Evolutionary conservation across 2,329 filamentous ascomycete species (phyloP).

Genomic region (Fusarium sp.): DNA sequence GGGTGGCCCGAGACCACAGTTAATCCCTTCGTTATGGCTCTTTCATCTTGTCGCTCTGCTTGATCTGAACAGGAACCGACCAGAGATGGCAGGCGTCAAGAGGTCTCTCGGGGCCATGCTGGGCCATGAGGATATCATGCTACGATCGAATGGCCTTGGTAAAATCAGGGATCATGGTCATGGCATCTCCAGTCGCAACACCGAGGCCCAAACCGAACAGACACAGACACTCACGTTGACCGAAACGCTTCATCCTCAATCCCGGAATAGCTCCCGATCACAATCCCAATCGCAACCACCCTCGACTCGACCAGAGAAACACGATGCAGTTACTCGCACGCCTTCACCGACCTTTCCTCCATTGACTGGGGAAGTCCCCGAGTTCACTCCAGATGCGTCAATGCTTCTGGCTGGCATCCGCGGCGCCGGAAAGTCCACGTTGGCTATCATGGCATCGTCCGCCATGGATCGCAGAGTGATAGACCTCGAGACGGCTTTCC

Average conservation of each 20-base stretch:
- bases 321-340: constrained; percentile 40
- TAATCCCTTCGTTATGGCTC: constrained; percentile 26
- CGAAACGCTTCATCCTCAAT: constrained; percentile 12
- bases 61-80: constrained; percentile 32
- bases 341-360: constrained; percentile 40
- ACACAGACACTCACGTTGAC: constrained; percentile 15
- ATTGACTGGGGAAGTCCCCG: constrained; percentile 43
- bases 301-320: constrained; percentile 25
- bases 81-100: constrained; percentile 53
- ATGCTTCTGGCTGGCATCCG: constrained; percentile 79
- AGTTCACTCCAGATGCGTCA: constrained; percentile 71
- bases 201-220: constrained; percentile 29
- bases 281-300: constrained; percentile 11
- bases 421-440: constrained; percentile 79
- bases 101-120: constrained; percentile 51
- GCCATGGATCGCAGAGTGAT: constrained; percentile 75
- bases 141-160: constrained; percentile 28
- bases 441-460: constrained; percentile 79
- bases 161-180: constrained; percentile 19
- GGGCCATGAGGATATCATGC: constrained; percentile 40
- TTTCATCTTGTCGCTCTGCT: constrained; percentile 23
- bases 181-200: constrained; percentile 26
- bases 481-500: constrained; percentile 76
- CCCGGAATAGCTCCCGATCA: constrained; percentile 21
- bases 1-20: neutral